Percentiles rank a stretch among this genome's conserved stretches.
These are phyloP conservation scores for Amaranthus hypochondriacus DNA, from an alignment of 148 eudicot genomes.

Conservation along the genomic window DNA sequence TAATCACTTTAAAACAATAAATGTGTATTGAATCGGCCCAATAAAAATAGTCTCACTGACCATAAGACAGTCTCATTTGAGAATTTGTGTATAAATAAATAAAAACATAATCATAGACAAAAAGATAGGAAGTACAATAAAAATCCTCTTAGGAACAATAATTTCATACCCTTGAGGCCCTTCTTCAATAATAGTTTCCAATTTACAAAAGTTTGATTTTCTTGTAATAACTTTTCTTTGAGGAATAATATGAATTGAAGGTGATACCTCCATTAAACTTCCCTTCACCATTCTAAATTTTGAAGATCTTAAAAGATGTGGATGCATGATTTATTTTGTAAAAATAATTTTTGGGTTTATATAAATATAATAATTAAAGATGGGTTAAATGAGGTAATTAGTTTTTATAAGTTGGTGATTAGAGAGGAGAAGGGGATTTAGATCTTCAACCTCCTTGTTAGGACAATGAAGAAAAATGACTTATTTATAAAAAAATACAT, in stretches of 20 bases:
- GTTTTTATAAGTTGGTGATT: no score
- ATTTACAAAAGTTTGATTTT: conserved; percentile 28
- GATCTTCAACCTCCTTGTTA: no score
- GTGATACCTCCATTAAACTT: conserved; percentile 40
- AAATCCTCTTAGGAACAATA: conserved; percentile 20
- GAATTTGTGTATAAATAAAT: conserved; percentile 15
- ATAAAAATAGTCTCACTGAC: no score
- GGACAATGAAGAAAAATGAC: no score
- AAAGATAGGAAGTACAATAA: conserved; percentile 30
- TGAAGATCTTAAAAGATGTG: no score
- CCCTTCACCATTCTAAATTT: conserved; percentile 14
- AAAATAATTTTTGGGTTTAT: no score
- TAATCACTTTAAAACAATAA: no score
- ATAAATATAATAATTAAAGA: background rate
- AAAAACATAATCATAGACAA: conserved; percentile 29
- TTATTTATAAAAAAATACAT: no score
- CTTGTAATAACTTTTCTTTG: background rate
- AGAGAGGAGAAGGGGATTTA: no score
- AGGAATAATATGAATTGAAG: conserved; percentile 29
- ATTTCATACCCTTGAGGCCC: conserved; percentile 13
- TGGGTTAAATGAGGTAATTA: background rate
- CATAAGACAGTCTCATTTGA: background rate
- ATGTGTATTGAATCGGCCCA: no score
- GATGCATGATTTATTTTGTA: no score
- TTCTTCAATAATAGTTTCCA: conserved; percentile 47